Conservation (phyloP, 768 basidiomycete species). For the Phanerochaete sordida region DNA sequence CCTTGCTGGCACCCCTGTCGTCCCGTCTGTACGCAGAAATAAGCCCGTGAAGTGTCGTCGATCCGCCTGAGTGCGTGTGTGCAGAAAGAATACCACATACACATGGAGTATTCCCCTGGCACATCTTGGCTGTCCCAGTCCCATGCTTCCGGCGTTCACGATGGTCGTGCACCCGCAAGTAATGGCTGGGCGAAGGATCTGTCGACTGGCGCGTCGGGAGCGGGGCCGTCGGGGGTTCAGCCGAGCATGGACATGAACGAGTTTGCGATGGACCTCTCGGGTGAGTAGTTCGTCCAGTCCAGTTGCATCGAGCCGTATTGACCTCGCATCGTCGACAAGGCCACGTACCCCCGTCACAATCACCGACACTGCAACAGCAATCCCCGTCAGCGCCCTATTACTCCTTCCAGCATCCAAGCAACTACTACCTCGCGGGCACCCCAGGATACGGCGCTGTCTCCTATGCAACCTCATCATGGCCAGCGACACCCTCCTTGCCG, state of each 20-base stretch:
- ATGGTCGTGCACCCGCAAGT: slow-evolving; percentile 17
- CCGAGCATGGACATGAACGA: slow-evolving; percentile 38
- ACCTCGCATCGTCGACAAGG: background rate
- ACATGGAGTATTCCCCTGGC: slow-evolving; percentile 43
- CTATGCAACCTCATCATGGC: slow-evolving; percentile 51
- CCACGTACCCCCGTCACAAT: background rate
- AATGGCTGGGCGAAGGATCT: slow-evolving; percentile 28
- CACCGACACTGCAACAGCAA: background rate
- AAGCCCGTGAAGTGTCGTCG: slow-evolving; percentile 41
- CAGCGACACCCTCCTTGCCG: slow-evolving; percentile 39
- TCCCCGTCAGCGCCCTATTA: slow-evolving; percentile 39
- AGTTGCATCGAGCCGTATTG: background rate
- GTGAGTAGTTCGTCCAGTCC: slow-evolving; percentile 28
- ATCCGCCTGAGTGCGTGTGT: slow-evolving; percentile 39
- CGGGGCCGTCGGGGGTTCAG: slow-evolving; percentile 25
- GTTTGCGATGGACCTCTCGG: slow-evolving; percentile 40
- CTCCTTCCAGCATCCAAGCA: slow-evolving; percentile 23
- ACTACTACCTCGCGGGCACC: slow-evolving; percentile 38
- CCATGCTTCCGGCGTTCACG: slow-evolving; percentile 27
- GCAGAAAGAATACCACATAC: slow-evolving; percentile 34
- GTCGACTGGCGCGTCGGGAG: slow-evolving; percentile 30
- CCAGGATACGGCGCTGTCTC: slow-evolving; percentile 49
- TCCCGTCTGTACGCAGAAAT: slow-evolving; percentile 39
- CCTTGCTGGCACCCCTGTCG: slow-evolving; percentile 16
- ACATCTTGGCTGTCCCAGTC: slow-evolving; percentile 38